phyloP scores from a whole-genome alignment of 2,329 filamentous ascomycete genomes.

The Madurella fahalii region DNA sequence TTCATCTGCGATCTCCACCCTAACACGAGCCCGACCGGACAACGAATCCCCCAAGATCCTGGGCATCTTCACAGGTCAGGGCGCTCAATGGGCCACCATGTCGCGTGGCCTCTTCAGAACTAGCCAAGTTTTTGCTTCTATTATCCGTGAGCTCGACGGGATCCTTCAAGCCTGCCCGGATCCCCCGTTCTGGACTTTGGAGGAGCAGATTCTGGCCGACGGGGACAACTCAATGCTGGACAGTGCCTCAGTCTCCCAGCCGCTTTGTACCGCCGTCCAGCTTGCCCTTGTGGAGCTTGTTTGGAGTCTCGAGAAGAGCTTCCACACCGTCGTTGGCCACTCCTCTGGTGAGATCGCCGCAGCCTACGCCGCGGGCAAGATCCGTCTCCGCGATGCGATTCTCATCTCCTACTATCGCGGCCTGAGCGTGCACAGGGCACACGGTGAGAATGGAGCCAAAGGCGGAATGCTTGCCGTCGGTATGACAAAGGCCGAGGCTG shows the following conservation, averaged over 20 bases:
- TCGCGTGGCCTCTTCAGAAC: constrained; percentile 31
- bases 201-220: constrained; percentile 33
- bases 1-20: constrained; percentile 8
- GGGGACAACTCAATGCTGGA: constrained; percentile 29
- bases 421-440: constrained; percentile 27
- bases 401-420: constrained; percentile 41
- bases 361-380: constrained; percentile 38
- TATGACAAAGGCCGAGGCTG: constrained; percentile 28
- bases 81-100: constrained; percentile 43
- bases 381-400: constrained; percentile 37
- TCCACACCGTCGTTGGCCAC: constrained; percentile 36
- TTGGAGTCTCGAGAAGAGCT: constrained; percentile 25
- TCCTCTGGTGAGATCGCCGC: constrained; percentile 44
- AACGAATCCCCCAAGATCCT: constrained; percentile 25
- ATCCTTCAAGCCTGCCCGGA: constrained; percentile 27
- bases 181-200: constrained; percentile 31
- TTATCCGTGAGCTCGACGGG: constrained; percentile 33
- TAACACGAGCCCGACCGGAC: constrained; percentile 23
- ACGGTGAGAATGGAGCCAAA: constrained; percentile 16
- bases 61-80: constrained; percentile 43
- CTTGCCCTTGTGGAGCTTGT: constrained; percentile 37
- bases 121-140: constrained; percentile 31
- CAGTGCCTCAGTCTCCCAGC: constrained; percentile 43
- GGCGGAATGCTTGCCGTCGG: constrained; percentile 37
- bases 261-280: constrained; percentile 52